A percentile compares a stretch with the other conserved stretches of the same genome.
Evolutionary conservation across 345 rosid species (phyloP).

Genomic region (Boechera retrofracta): DNA sequence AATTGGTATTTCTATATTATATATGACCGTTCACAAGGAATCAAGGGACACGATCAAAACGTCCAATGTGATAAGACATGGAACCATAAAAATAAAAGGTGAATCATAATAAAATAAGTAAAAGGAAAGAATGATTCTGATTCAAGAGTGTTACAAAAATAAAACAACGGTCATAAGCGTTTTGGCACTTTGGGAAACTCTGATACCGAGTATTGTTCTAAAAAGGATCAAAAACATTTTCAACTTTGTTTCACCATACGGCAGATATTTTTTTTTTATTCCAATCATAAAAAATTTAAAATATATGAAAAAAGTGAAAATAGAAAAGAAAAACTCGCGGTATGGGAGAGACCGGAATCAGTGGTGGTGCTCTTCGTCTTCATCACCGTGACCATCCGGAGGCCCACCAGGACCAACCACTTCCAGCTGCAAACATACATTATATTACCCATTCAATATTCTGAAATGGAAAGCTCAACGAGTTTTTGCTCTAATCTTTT

Average conservation of each 20-base stretch:
- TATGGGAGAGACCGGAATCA: slow-evolving; percentile 42
- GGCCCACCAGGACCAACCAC: slow-evolving; percentile 93
- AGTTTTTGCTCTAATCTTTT: slow-evolving; percentile 11
- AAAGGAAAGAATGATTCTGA: slow-evolving; percentile 40
- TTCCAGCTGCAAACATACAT: slow-evolving; percentile 60
- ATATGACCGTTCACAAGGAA: slow-evolving; percentile 37
- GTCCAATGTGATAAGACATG: slow-evolving; percentile 34
- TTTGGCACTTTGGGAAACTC: slow-evolving; percentile 31
- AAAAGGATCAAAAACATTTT: slow-evolving; percentile 30
- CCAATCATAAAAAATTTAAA: slow-evolving; percentile 10
- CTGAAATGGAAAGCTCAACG: neutral
- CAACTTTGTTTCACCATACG: slow-evolving; percentile 33
- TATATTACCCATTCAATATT: neutral
- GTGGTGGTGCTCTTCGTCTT: slow-evolving; percentile 56
- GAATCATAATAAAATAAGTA: slow-evolving; percentile 26
- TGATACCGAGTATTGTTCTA: slow-evolving; percentile 22
- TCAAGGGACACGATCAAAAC: slow-evolving; percentile 23
- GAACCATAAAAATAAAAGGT: slow-evolving; percentile 10
- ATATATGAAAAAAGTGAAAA: neutral
- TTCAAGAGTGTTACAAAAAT: slow-evolving; percentile 30
- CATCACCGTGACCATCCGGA: slow-evolving; percentile 79
- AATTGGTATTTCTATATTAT: neutral
- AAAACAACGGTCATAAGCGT: slow-evolving; percentile 40
- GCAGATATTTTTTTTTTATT: slow-evolving; percentile 2
- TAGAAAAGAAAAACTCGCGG: slow-evolving; percentile 29